Conservation (phyloP, 441 rosid species). For the Omphalea diandra region DNA sequence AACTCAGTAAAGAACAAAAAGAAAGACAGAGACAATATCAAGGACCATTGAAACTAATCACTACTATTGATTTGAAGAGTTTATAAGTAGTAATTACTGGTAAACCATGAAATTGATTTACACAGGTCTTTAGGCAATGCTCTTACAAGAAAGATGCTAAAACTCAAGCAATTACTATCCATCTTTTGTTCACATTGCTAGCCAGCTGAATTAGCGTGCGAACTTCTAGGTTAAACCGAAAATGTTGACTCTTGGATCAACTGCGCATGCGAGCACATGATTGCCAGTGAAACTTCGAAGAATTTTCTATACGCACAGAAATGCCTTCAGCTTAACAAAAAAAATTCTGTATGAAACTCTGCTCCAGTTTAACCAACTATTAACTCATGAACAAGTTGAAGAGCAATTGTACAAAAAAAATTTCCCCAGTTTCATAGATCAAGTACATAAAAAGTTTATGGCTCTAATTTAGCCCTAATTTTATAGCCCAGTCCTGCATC, state of each 20-base stretch:
- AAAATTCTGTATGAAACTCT: not conserved
- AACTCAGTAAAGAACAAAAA: not conserved
- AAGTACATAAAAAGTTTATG: not conserved
- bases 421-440: not conserved
- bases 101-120: not conserved
- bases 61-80: not conserved
- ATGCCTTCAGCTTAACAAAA: not conserved
- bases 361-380: not conserved
- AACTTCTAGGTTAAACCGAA: not conserved
- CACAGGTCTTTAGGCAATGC: not conserved
- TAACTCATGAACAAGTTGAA: not conserved
- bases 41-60: not conserved
- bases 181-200: not conserved
- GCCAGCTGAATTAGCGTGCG: not conserved
- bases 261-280: not conserved
- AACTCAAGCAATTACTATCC: not conserved
- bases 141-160: not conserved
- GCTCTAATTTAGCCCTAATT: not conserved
- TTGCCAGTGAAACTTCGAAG: not conserved
- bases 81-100: too few relatives aligned
- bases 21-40: not conserved
- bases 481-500: not conserved
- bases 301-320: not conserved
- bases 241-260: not conserved
- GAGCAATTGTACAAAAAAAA: not conserved